Evolutionary conservation across 805 yeast genomes (phyloP), one percentile per base, ranked within the genome.

Genomic region (Hanseniaspora guilliermondii): DNA sequence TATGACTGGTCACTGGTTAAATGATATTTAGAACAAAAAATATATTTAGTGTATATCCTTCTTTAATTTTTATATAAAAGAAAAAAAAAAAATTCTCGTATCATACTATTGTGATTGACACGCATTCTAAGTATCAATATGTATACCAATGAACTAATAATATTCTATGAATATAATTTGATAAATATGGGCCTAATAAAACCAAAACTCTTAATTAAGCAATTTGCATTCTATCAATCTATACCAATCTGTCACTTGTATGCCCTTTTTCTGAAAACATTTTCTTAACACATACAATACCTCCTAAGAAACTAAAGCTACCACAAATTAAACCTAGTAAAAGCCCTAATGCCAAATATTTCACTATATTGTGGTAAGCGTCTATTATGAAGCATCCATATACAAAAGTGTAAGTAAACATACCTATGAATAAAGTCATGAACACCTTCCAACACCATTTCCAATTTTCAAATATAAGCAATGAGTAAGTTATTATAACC

Each of bases 371-470:
- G 85, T 70, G 3, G 96, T 86, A 4, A 85, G 75, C 56, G 85
- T 73, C 4, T 88, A 94, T 42, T 82, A 85, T 48, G 89, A 71
- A 57, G 75, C 76, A 57, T 2, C 97, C 82, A 68, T 93, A 96
- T 48, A 87, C 60, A 69, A 88, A 87, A 41, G 89, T 83, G 66
- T 91, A 93, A 53, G 83, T 60, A 0, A 95, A 77, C 66, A 95
- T 83, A 33, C 97, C 94, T 62, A 91, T 80, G 38, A 96, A 93
- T 42, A 96, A 97, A 27, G 95, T 86, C 57, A 87, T 77, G 62
- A 84, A 78, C 3, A 95, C 79, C 68, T 89, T 81, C 98, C 98
- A 93, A 65, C 91, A 97, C 98, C 98, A 93, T 68, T 82, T 80
- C 74, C 94, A 89, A 68, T 93, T 87, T 66, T 93, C 98, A 49